These are phyloP conservation scores for Arabidopsis arenosa DNA, from an alignment of 345 rosid species.

Conservation along the genomic window DNA sequence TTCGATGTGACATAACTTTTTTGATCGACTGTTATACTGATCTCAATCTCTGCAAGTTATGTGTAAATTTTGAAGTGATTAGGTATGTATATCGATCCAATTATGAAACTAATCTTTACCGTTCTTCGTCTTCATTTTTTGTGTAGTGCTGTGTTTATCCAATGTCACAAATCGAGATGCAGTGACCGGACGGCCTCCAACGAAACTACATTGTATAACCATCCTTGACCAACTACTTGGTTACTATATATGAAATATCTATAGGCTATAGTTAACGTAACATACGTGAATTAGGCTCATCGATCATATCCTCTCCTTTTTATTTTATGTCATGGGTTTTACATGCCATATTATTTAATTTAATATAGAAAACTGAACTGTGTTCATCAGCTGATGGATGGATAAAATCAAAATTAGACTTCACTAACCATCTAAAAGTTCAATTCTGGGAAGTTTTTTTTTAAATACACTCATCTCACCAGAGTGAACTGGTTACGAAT, in stretches of 20 bases:
- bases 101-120: background rate
- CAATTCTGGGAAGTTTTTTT: background rate
- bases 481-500: background rate
- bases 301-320: background rate
- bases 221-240: conserved; percentile 13
- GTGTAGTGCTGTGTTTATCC: conserved; percentile 12
- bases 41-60: background rate
- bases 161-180: background rate
- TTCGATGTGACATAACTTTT: background rate
- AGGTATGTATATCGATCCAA: conserved; percentile 19
- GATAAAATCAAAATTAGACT: background rate
- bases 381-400: background rate
- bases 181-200: background rate
- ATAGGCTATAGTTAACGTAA: background rate
- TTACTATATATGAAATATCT: conserved; percentile 2
- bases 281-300: conserved; percentile 3
- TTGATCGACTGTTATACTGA: conserved; percentile 4
- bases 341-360: background rate
- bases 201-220: conserved; percentile 9
- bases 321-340: conserved; percentile 10
- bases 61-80: conserved; percentile 7
- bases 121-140: background rate
- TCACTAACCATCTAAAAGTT: background rate
- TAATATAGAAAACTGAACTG: conserved; percentile 1
- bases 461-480: too few species aligned